Percentiles rank a stretch among this genome's conserved stretches.
Evolutionary conservation across 2,329 filamentous ascomycete genomes (phyloP).

Genomic region (Fusarium piperis): DNA sequence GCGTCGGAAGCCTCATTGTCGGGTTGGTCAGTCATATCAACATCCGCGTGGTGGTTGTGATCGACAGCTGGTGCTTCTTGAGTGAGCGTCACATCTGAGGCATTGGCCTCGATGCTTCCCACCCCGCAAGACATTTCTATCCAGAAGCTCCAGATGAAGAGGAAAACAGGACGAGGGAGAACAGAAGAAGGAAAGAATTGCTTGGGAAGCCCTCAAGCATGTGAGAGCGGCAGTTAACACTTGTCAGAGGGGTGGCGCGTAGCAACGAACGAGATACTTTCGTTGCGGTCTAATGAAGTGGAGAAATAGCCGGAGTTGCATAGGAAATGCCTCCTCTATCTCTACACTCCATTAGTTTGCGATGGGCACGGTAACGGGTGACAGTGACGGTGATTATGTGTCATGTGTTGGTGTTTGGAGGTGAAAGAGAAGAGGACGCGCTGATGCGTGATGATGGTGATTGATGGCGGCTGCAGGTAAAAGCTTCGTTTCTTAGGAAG

Average conservation of each 20-base stretch:
- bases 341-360: conserved; percentile 3
- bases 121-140: conserved; percentile 22
- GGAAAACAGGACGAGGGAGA: background rate
- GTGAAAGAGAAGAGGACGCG: background rate
- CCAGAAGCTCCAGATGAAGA: background rate
- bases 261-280: conserved; percentile 7
- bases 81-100: conserved; percentile 19
- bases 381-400: background rate
- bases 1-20: conserved; percentile 22
- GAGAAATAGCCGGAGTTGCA: background rate
- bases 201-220: conserved; percentile 23
- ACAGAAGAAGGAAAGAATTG: conserved; percentile 7
- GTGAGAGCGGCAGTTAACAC: conserved; percentile 31
- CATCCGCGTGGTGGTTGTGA: conserved; percentile 8
- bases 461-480: conserved; percentile 10
- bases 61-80: conserved; percentile 8
- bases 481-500: background rate
- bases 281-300: conserved; percentile 6
- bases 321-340: background rate
- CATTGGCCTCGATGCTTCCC: conserved; percentile 2
- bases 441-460: background rate
- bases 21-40: conserved; percentile 19
- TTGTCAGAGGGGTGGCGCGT: conserved; percentile 28
- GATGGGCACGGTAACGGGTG: background rate
- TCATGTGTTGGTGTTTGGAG: background rate